These are phyloP conservation scores for Camellia japonica DNA, from an alignment of 148 eudicot species.

Conservation along the genomic window DNA sequence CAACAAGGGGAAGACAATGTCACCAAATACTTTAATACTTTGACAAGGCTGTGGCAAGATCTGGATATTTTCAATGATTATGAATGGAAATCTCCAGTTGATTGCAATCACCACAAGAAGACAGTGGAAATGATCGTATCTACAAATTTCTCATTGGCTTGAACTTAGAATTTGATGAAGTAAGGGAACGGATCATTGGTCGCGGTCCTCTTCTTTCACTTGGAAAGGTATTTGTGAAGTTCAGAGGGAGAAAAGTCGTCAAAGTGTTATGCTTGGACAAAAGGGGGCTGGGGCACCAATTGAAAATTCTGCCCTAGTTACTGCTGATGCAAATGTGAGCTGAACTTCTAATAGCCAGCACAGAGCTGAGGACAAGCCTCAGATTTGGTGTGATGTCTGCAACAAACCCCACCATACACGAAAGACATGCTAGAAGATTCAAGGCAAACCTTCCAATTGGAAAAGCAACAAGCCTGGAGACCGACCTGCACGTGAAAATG, in stretches of 20 bases:
- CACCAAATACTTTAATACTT: too few species aligned
- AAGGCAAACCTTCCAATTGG: neutral
- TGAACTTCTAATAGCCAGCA: neutral
- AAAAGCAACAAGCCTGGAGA: neutral
- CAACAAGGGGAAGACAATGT: too few species aligned
- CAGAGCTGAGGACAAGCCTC: neutral
- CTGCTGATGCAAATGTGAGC: neutral
- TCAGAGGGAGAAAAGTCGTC: neutral
- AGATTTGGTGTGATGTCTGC: neutral
- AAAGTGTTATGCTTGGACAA: neutral
- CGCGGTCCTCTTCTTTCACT: neutral
- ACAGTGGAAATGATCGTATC: neutral
- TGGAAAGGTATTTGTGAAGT: slow-evolving; percentile 2
- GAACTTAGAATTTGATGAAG: slow-evolving; percentile 11
- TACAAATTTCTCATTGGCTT: slow-evolving; percentile 6
- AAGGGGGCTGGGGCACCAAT: neutral
- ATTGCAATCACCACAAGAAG: neutral
- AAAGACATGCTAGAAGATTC: neutral
- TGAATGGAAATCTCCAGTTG: too few species aligned
- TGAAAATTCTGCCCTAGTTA: neutral
- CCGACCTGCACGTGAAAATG: neutral
- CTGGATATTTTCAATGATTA: too few species aligned
- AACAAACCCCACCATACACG: too few species aligned
- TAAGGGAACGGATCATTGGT: slow-evolving; percentile 3
- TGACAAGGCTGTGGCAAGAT: too few species aligned